phyloP scores from a whole-genome alignment of 805 yeast species.

The Lipomyces mesembrius region DNA sequence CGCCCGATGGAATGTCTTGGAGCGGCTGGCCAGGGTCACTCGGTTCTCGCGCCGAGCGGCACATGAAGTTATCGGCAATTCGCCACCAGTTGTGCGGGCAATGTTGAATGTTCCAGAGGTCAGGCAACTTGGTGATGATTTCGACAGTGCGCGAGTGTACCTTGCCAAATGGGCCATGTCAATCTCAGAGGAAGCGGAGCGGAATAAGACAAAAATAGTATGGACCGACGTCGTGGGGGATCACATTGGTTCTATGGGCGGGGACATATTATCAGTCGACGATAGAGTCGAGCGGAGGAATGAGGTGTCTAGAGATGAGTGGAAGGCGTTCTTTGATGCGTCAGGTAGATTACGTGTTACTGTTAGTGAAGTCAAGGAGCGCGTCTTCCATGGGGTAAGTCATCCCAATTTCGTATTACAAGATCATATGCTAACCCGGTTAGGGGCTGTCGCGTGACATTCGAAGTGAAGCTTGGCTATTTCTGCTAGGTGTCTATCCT shows the following conservation, averaged over 20 bases:
- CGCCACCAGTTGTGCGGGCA: conserved; percentile 62
- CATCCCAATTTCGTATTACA: neutral
- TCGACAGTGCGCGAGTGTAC: conserved; percentile 89
- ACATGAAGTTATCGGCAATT: conserved; percentile 59
- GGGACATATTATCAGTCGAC: conserved; percentile 50
- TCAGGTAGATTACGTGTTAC: conserved; percentile 75
- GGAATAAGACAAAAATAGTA: conserved; percentile 49
- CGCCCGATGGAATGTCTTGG: conserved; percentile 86
- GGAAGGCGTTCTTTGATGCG: conserved; percentile 83
- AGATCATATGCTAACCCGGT: neutral
- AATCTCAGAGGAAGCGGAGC: conserved; percentile 88
- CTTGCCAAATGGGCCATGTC: conserved; percentile 96
- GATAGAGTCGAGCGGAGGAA: conserved; percentile 70
- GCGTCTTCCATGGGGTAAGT: conserved; percentile 77
- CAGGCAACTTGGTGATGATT: conserved; percentile 78
- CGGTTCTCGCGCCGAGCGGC: conserved; percentile 65
- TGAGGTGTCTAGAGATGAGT: conserved; percentile 70
- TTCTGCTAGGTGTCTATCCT: conserved; percentile 78
- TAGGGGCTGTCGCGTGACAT: conserved; percentile 65
- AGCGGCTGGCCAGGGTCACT: conserved; percentile 80
- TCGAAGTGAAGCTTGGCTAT: conserved; percentile 82
- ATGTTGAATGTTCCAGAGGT: conserved; percentile 80
- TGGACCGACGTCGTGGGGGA: conserved; percentile 47
- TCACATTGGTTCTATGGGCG: conserved; percentile 43
- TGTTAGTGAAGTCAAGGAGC: conserved; percentile 73